Base-by-base conservation (phyloP, 2,329 filamentous ascomycete species). In the Trichoderma harzianum region DNA sequence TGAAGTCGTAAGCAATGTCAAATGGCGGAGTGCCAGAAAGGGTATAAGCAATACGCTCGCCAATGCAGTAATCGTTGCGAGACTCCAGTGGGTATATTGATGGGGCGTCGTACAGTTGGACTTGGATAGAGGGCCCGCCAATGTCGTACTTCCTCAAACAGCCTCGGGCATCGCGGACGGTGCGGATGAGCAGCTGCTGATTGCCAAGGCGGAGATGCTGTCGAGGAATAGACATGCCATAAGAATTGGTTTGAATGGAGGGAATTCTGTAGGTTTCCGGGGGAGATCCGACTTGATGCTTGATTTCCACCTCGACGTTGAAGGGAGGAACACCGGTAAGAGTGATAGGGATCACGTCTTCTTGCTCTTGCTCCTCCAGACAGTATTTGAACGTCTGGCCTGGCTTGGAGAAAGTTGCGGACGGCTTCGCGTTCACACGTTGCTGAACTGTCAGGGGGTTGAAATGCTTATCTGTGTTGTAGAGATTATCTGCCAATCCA, bases 331-430 rank as follows among this genome's bases (percentile, higher is more conserved):
- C 86, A 51, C 96, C 96, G 72, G 92, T 92, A 21, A 99, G 86
- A 2, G 89, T 91, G 72, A 99, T 92, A 0, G 95, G 95, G 69
- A 99, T 97, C 53, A 89, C 90, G 78, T 99, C 95, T 77, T 97
- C 93, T 36, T 91, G 89, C 69, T 90, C 89, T 65, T 92, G 88
- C 77, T 97, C 93, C 62, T 94, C 91, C 80, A 94, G 92, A 83
- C 96, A 99, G 82, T 95, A 97, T 79, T 96, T 97, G 85, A 98
- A 98, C 0, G 93, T 95, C 80, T 96, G 96, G 18, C 95, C 95
- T 3, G 95, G 93, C 75, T 93, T 93, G 72, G 88, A 87, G 78
- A 99, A 99, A 6, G 88, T 86, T 5, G 95, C 96, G 3, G 91
- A 89, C 1, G 96, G 96, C 72, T 92, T 92, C 16, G 93, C 87